phyloP scores from a whole-genome alignment of 1,284 basidiomycete species.

The Sporisorium sorghi region DNA sequence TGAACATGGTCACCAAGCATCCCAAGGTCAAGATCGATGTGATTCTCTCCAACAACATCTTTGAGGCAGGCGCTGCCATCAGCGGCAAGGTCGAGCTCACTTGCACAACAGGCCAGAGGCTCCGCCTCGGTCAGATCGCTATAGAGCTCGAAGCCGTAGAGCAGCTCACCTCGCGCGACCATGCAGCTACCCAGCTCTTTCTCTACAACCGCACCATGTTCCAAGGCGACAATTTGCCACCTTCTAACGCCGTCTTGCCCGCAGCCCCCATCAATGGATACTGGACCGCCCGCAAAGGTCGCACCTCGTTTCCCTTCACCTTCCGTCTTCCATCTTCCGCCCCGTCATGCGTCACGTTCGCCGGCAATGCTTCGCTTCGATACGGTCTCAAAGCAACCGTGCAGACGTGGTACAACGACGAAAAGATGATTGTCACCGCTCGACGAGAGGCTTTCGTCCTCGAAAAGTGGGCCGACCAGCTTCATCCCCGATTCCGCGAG shows the following conservation, averaged over 20 bases:
- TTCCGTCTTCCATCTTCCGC: constrained; percentile 57
- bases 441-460: constrained; percentile 59
- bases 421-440: constrained; percentile 57
- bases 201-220: constrained; percentile 64
- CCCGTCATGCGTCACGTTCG: constrained; percentile 59
- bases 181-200: constrained; percentile 61
- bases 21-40: constrained; percentile 62
- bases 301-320: constrained; percentile 62
- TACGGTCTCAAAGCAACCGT: constrained; percentile 61
- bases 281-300: constrained; percentile 63
- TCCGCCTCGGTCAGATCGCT: constrained; percentile 62
- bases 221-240: constrained; percentile 61
- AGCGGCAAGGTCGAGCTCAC: constrained; percentile 63
- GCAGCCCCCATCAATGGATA: constrained; percentile 58
- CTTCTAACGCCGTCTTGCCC: constrained; percentile 63
- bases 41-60: constrained; percentile 51
- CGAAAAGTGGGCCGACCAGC: constrained; percentile 59
- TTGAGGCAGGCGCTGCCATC: constrained; percentile 57
- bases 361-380: constrained; percentile 58
- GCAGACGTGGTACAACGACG: constrained; percentile 62
- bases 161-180: constrained; percentile 63
- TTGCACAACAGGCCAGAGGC: constrained; percentile 57
- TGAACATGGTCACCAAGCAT: constrained; percentile 63
- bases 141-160: constrained; percentile 59
- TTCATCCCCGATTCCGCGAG: constrained; percentile 40